These are phyloP conservation scores for Agapanthus africanus DNA, from an alignment of 106 monocot species.

Conservation along the genomic window DNA sequence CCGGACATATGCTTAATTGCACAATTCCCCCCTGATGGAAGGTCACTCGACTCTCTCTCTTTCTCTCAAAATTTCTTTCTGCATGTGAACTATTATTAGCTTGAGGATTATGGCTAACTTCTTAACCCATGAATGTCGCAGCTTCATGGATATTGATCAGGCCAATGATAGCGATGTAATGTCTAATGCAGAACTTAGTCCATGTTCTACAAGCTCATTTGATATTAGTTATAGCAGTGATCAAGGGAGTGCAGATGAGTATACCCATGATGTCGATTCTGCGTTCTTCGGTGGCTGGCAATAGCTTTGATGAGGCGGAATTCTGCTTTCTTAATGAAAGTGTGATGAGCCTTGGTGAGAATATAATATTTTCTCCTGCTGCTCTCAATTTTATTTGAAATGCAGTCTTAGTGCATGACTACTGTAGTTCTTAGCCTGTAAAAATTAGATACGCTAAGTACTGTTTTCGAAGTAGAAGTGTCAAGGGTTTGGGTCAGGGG, in stretches of 20 bases:
- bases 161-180: conserved; percentile 15
- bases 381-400: too few species aligned
- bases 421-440: too few species aligned
- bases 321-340: neutral
- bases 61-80: too few species aligned
- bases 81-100: too few species aligned
- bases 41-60: conserved; percentile 20
- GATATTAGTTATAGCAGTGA: conserved; percentile 28
- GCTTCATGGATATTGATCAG: conserved; percentile 18
- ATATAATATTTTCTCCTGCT: too few species aligned
- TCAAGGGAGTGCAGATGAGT: conserved; percentile 27
- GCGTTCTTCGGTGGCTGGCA: conserved; percentile 12
- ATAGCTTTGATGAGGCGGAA: conserved; percentile 27
- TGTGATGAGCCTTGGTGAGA: too few species aligned
- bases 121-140: conserved; percentile 8
- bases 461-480: too few species aligned
- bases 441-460: too few species aligned
- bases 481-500: too few species aligned
- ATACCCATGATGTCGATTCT: conserved; percentile 6
- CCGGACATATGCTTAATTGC: conserved; percentile 33
- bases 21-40: conserved; percentile 22
- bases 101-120: neutral
- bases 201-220: conserved; percentile 12
- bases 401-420: too few species aligned
- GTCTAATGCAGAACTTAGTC: conserved; percentile 2